Percentiles rank a stretch among this genome's conserved stretches.
Conservation (phyloP, 352 stramenopile species). For the Pilasporangium apinafurcum region DNA sequence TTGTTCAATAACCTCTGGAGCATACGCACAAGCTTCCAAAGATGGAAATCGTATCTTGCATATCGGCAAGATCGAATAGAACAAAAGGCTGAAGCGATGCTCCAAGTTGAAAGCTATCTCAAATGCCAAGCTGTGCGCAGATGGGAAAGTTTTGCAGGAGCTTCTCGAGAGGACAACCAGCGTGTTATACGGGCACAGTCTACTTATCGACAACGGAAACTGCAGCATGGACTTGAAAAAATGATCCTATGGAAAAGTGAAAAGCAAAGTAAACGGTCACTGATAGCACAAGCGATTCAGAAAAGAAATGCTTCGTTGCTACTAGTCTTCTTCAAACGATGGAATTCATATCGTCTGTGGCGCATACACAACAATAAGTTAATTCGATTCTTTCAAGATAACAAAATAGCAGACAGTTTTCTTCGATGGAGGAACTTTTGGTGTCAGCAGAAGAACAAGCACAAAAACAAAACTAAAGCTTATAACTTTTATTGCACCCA, state of each 20-base stretch:
- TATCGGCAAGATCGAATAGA: not conserved
- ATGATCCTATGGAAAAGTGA: too few species aligned
- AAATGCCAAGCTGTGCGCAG: too few species aligned
- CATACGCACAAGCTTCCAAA: not conserved
- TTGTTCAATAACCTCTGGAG: not conserved
- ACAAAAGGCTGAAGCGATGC: not conserved
- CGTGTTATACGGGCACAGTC: too few species aligned
- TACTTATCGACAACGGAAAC: too few species aligned
- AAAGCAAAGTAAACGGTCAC: too few species aligned
- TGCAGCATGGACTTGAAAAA: too few species aligned
- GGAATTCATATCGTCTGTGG: constrained; percentile 18
- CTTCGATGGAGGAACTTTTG: constrained; percentile 21
- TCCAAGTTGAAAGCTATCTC: too few species aligned
- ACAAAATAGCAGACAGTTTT: constrained; percentile 18
- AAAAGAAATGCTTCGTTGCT: too few species aligned
- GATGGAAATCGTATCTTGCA: not conserved
- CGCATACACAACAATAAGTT: constrained; percentile 15
- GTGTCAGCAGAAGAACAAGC: not conserved
- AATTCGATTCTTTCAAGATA: constrained; percentile 13
- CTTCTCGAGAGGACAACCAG: not conserved
- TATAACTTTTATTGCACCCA: constrained; percentile 7
- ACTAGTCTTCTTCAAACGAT: constrained; percentile 17
- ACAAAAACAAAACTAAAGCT: constrained; percentile 12
- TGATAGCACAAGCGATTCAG: too few species aligned
- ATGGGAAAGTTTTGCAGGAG: too few species aligned